Percentiles rank a stretch among this genome's conserved stretches.
phyloP scores from a whole-genome alignment of 257 asterid genomes.

The Nicotiana sylvestris region DNA sequence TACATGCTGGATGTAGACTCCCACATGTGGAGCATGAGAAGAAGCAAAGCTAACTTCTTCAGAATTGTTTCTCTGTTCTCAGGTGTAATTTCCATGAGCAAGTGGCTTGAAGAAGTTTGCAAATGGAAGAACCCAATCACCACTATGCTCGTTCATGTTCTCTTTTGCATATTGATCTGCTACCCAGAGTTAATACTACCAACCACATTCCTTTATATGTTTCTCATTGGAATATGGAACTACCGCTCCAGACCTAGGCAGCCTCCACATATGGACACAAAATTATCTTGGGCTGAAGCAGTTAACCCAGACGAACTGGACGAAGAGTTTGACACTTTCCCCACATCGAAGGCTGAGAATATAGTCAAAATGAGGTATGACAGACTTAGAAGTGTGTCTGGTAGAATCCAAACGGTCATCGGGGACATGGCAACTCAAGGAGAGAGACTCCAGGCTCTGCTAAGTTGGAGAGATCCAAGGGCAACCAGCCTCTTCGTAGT shows the following conservation, averaged over 20 bases:
- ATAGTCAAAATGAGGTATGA: constrained; percentile 51
- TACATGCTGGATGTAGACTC: constrained; percentile 74
- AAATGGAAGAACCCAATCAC: constrained; percentile 58
- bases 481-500: constrained; percentile 37
- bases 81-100: constrained; percentile 37
- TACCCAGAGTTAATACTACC: constrained; percentile 63
- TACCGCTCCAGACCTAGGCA: constrained; percentile 44
- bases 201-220: constrained; percentile 49
- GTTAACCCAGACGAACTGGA: constrained; percentile 54
- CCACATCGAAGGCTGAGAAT: constrained; percentile 34
- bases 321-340: constrained; percentile 70
- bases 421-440: constrained; percentile 47
- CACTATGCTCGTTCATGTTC: constrained; percentile 43
- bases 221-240: constrained; percentile 53
- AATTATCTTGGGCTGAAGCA: constrained; percentile 59
- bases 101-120: constrained; percentile 48
- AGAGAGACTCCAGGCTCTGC: constrained; percentile 37
- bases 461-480: constrained; percentile 49
- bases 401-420: constrained; percentile 34
- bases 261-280: constrained; percentile 67
- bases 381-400: constrained; percentile 32
- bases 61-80: constrained; percentile 42
- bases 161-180: constrained; percentile 47
- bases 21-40: constrained; percentile 79
- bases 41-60: constrained; percentile 76